Base-by-base conservation (phyloP, 805 yeast genomes). In the Wickerhamomyces chambardii region DNA sequence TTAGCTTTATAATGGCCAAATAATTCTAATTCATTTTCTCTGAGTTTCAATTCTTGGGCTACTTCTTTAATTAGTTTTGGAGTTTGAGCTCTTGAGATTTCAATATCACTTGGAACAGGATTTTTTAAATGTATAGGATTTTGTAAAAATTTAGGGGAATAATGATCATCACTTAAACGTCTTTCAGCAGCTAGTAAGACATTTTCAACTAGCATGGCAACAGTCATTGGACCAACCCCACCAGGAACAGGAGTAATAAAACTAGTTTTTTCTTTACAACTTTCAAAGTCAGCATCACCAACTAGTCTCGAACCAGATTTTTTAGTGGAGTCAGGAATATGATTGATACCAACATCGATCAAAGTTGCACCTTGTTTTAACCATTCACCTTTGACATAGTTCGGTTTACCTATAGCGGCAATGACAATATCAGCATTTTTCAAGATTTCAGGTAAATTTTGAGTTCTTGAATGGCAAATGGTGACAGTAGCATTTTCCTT, bases 201-300 rank as follows among this genome's bases (percentile, higher is more conserved):
- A 53, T 92, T 90, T 44, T 81, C 73, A 42, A 89, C 73, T 41
- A 90, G 74, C 96, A 89, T 87, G 29, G 95, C 95, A 32, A 90
- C 97, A 19, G 98, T 90, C 97, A 90, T 90, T 44, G 98, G 98
- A 29, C 98, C 98, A 43, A 90, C 97, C 49, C 97, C 97, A 55
- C 97, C 97, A 24, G 98, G 98, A 37, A 90, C 98, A 15, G 98
- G 98, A 6, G 97, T 89, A 43, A 92, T 73, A 47, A 70, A 73
- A 11, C 78, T 62, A 3, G 89, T 92, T 36, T 68, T 70, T 34
- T 64, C 56, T 38, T 68, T 59, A 36, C 85, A 89, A 22, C 77
- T 63, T 36, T 66, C 82, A 51, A 68, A 90, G 50, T 89, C 96
- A 30, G 86, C 96, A 57, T 90, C 98, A 43, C 98, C 98, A n/a